Conservation (phyloP, 1,284 basidiomycete species). For the Amylostereum areolatum region DNA sequence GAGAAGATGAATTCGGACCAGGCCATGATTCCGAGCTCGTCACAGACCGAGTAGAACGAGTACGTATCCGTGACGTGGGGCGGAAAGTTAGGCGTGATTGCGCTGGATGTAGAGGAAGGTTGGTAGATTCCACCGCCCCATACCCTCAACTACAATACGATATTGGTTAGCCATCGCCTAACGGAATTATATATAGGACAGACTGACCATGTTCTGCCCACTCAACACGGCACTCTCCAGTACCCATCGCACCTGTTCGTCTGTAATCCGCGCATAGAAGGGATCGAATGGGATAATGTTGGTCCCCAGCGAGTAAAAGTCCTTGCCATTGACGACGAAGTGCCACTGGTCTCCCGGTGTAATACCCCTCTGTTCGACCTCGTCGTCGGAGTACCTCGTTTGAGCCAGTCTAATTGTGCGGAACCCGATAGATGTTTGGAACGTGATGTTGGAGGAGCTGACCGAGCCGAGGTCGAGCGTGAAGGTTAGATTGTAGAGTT, state of each 20-base stretch:
- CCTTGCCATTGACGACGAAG: conserved; percentile 50
- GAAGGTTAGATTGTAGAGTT: conserved; percentile 45
- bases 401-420: conserved; percentile 50
- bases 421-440: conserved; percentile 47
- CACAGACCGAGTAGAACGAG: conserved; percentile 53
- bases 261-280: conserved; percentile 47
- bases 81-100: conserved; percentile 24
- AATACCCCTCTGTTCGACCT: conserved; percentile 40
- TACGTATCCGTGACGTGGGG: conserved; percentile 43
- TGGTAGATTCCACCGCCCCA: conserved; percentile 56
- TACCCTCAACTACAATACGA: conserved; percentile 38
- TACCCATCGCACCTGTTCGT: conserved; percentile 49
- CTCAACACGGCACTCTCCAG: conserved; percentile 48
- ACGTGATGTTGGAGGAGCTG: conserved; percentile 16
- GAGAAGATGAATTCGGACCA: conserved; percentile 67
- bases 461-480: conserved; percentile 22
- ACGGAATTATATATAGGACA: background rate
- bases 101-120: conserved; percentile 31
- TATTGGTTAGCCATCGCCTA: background rate
- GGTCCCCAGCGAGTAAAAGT: conserved; percentile 49
- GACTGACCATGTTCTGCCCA: conserved; percentile 54
- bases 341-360: conserved; percentile 57
- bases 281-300: conserved; percentile 59
- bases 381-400: conserved; percentile 37
- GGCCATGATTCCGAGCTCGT: conserved; percentile 57